Conservation (phyloP, 2,329 filamentous ascomycete species). For the Dichotomopilus funicola region DNA sequence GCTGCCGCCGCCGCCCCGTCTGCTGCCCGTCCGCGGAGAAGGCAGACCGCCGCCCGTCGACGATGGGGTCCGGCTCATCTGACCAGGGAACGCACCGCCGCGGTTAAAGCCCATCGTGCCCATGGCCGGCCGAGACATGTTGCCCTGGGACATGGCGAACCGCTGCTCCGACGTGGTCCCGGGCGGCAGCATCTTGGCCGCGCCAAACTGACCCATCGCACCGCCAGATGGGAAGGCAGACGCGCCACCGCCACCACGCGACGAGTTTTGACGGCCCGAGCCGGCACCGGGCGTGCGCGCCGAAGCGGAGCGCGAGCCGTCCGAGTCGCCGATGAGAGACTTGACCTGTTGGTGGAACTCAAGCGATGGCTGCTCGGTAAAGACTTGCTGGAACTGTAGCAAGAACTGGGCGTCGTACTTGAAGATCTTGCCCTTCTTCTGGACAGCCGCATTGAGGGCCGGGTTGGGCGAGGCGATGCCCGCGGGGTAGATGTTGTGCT, state of each 20-base stretch:
- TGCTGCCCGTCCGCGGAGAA: conserved; percentile 64
- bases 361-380: conserved; percentile 90
- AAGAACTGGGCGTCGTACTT: conserved; percentile 95
- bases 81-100: conserved; percentile 56
- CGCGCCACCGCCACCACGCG: conserved; percentile 38
- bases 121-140: conserved; percentile 42
- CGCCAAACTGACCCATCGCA: conserved; percentile 65
- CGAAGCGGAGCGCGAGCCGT: conserved; percentile 56
- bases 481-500: conserved; percentile 72
- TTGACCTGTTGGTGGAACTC: conserved; percentile 91
- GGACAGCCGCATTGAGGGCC: conserved; percentile 73
- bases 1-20: conserved; percentile 51
- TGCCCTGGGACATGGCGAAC: conserved; percentile 57
- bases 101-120: conserved; percentile 56
- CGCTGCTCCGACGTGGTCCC: conserved; percentile 74
- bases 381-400: conserved; percentile 91
- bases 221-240: conserved; percentile 37
- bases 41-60: conserved; percentile 53
- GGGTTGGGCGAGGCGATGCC: conserved; percentile 87
- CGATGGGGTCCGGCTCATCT: conserved; percentile 62
- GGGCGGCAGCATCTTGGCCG: conserved; percentile 57
- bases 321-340: conserved; percentile 73
- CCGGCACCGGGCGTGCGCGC: conserved; percentile 49
- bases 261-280: conserved; percentile 44
- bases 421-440: conserved; percentile 74